Percentiles rank a stretch among this genome's conserved stretches.
Conservation (phyloP, 2,329 filamentous ascomycete genomes). For the Pseudogymnoascus sp. region DNA sequence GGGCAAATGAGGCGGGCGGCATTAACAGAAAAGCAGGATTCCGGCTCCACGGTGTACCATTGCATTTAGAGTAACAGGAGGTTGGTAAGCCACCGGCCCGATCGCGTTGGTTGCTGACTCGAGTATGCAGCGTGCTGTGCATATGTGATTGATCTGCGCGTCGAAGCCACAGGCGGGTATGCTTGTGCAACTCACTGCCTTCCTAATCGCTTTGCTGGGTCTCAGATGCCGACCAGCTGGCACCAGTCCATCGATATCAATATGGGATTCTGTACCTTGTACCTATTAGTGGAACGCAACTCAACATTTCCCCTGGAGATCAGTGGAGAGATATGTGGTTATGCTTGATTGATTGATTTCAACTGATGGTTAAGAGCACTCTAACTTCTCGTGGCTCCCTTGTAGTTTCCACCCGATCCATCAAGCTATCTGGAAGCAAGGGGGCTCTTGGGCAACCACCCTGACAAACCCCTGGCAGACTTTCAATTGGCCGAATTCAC, state of each 20-base stretch:
- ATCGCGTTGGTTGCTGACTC: background rate
- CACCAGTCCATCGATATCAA: background rate
- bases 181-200: background rate
- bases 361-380: background rate
- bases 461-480: background rate
- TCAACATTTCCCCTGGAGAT: background rate
- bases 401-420: background rate
- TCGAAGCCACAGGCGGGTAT: background rate
- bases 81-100: slow-evolving; percentile 5
- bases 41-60: background rate
- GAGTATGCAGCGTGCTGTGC: slow-evolving; percentile 1
- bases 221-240: slow-evolving; percentile 4
- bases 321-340: background rate
- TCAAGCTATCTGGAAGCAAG: background rate
- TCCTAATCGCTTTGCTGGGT: background rate
- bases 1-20: background rate
- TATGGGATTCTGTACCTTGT: background rate
- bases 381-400: background rate
- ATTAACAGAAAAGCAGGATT: background rate
- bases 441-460: background rate
- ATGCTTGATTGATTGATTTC: slow-evolving; percentile 7
- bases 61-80: background rate
- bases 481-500: background rate
- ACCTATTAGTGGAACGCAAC: background rate
- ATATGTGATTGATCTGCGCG: slow-evolving; percentile 2